A percentile compares a stretch with the other conserved stretches of the same genome.
These are phyloP conservation scores for Diaporthe helianthi DNA, from an alignment of 2,329 filamentous ascomycete species.

Conservation along the genomic window DNA sequence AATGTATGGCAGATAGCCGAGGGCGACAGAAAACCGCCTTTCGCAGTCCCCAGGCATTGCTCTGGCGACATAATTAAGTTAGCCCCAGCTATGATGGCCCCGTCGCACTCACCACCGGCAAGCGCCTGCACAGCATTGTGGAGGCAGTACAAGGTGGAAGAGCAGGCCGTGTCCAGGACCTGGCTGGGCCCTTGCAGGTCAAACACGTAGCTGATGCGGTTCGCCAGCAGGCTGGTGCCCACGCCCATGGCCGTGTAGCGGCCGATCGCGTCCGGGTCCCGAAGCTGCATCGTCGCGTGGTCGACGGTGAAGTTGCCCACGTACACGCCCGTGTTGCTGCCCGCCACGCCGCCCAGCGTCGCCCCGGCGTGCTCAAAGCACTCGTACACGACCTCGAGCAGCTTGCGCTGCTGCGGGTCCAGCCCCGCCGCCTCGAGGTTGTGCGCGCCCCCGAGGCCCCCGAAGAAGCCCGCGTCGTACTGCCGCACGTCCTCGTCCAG, in stretches of 20 bases:
- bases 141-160: not conserved
- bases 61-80: not conserved
- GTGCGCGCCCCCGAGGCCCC: too few species aligned
- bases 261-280: not conserved
- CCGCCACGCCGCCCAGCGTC: not conserved
- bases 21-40: not conserved
- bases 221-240: not conserved
- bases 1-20: not conserved
- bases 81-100: not conserved
- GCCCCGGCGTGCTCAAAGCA: not conserved
- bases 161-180: not conserved
- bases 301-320: not conserved
- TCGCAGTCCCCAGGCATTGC: not conserved
- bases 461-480: not conserved
- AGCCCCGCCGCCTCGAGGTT: not conserved
- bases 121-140: not conserved
- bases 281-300: not conserved
- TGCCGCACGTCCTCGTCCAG: not conserved
- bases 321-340: not conserved
- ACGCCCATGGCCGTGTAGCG: fast-evolving
- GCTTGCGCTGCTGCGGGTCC: not conserved
- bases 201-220: not conserved
- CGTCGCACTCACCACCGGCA: not conserved
- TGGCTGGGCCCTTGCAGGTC: not conserved
- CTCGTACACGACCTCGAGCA: not conserved